phyloP scores from a whole-genome alignment of 331 rosid genomes.

The Erythrophleum ivorense region DNA sequence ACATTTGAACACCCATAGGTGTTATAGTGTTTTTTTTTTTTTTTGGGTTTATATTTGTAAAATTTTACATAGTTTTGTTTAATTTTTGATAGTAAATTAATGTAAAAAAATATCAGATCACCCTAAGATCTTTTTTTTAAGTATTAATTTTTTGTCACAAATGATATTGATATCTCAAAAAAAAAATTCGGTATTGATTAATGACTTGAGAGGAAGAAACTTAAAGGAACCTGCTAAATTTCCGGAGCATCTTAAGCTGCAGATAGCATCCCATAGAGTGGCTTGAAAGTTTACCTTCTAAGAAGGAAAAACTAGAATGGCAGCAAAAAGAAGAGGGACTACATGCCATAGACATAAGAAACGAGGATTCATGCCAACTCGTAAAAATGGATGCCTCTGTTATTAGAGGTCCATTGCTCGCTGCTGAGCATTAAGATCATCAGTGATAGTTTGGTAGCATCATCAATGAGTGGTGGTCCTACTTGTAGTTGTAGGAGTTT shows the following conservation, averaged over 20 bases:
- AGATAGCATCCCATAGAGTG: neutral
- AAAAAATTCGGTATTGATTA: neutral
- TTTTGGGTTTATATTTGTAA: no score
- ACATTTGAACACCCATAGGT: no score
- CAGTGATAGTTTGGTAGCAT: neutral
- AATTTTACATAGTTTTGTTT: no score
- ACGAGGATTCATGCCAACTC: neutral
- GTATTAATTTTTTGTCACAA: neutral
- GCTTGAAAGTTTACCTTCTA: neutral
- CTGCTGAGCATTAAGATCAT: neutral
- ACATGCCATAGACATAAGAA: neutral
- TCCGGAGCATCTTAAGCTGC: neutral
- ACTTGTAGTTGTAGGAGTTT: neutral
- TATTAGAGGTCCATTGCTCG: neutral
- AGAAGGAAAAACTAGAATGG: neutral
- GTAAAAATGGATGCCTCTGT: neutral
- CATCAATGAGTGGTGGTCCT: neutral
- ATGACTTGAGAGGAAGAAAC: conserved; percentile 12
- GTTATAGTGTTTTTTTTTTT: no score
- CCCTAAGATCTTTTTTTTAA: neutral
- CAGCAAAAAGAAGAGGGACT: neutral
- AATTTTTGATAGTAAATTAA: no score
- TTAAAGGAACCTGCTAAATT: neutral
- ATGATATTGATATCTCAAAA: neutral
- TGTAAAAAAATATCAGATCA: no score